Percentiles rank a stretch among this genome's conserved stretches.
Evolutionary conservation across 257 asterid genomes (phyloP).

Genomic region (Fraxinus americana): DNA sequence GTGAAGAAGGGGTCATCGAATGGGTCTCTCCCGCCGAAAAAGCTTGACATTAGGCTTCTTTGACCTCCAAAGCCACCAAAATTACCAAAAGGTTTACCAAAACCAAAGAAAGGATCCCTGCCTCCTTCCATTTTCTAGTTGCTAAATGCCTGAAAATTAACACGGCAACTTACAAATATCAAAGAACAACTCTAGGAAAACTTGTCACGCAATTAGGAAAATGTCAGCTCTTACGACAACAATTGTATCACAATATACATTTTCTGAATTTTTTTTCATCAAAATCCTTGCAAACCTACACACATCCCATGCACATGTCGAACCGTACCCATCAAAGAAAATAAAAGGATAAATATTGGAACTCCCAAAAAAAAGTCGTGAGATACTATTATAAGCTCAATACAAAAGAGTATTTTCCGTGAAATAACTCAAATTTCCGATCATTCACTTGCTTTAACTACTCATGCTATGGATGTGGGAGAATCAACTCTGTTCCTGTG

Average conservation of each 20-base stretch:
- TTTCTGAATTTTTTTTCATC: neutral
- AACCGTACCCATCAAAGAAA: neutral
- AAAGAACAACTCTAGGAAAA: neutral
- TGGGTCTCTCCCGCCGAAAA: slow-evolving; percentile 82
- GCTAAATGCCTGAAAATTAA: slow-evolving; percentile 30
- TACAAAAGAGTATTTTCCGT: no score
- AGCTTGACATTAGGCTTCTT: slow-evolving; percentile 47
- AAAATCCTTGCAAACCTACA: neutral
- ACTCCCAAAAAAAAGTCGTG: no score
- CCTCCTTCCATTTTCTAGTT: slow-evolving; percentile 70
- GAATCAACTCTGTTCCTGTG: neutral
- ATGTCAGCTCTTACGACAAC: neutral
- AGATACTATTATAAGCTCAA: no score
- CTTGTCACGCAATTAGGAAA: no score
- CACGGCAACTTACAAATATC: neutral
- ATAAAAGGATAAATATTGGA: neutral
- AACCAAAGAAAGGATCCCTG: slow-evolving; percentile 71
- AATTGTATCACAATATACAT: no score
- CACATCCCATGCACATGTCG: neutral
- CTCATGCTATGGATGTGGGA: no score
- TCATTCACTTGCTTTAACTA: no score
- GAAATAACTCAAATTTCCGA: no score
- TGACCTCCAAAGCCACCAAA: slow-evolving; percentile 63
- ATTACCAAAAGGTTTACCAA: slow-evolving; percentile 60
- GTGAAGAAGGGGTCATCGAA: slow-evolving; percentile 89